Evolutionary conservation across 257 asterid species (phyloP).

Genomic region (Rhazya stricta): DNA sequence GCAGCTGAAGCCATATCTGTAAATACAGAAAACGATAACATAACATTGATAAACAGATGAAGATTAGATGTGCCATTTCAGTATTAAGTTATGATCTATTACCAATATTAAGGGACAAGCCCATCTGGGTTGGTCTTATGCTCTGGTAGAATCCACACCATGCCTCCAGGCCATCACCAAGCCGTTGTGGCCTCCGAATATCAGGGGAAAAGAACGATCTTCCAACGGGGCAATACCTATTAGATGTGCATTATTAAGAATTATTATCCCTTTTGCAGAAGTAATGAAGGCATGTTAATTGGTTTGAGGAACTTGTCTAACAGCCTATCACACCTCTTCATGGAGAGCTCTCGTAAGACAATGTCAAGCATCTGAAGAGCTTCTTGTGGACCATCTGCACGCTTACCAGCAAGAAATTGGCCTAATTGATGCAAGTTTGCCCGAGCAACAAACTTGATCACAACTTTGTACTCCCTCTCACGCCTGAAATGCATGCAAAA

Average conservation of each 20-base stretch:
- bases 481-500: slow-evolving; percentile 50
- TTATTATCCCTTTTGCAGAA: background rate
- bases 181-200: slow-evolving; percentile 78
- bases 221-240: slow-evolving; percentile 88
- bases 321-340: slow-evolving; percentile 47
- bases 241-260: slow-evolving; percentile 5
- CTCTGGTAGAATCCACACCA: slow-evolving; percentile 99
- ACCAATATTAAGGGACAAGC: slow-evolving; percentile 94
- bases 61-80: background rate
- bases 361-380: slow-evolving; percentile 94
- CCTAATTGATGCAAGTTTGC: slow-evolving; percentile 85
- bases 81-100: slow-evolving; percentile 2
- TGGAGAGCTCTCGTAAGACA: slow-evolving; percentile 86
- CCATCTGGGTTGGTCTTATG: slow-evolving; percentile 98
- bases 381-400: slow-evolving; percentile 89
- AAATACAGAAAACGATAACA: slow-evolving; percentile 6
- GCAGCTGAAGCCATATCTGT: slow-evolving; percentile 99
- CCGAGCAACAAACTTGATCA: slow-evolving; percentile 73
- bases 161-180: slow-evolving; percentile 97
- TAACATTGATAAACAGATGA: background rate
- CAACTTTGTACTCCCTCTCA: slow-evolving; percentile 75
- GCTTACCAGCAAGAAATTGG: slow-evolving; percentile 94
- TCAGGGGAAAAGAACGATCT: slow-evolving; percentile 90
- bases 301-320: background rate
- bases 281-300: background rate